phyloP scores from a whole-genome alignment of 2,329 filamentous ascomycete genomes.

The Neoarthrinium moseri region DNA sequence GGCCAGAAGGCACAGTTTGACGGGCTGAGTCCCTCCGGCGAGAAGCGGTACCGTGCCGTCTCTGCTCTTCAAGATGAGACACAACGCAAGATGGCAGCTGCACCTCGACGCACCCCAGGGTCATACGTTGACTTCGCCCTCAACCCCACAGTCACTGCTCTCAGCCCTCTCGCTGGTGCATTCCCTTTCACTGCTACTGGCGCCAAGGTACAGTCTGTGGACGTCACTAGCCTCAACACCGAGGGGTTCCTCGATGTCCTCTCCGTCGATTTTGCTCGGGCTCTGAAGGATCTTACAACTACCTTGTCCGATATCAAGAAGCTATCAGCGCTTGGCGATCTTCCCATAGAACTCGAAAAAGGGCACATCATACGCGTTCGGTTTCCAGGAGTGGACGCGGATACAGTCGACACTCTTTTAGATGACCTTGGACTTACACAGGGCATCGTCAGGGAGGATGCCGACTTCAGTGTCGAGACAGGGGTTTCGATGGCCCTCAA shows the following conservation, averaged over 20 bases:
- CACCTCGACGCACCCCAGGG: slow-evolving; percentile 61
- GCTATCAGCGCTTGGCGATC: slow-evolving; percentile 74
- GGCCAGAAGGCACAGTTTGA: slow-evolving; percentile 88
- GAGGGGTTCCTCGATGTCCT: slow-evolving; percentile 83
- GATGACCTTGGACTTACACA: slow-evolving; percentile 82
- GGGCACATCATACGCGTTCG: slow-evolving; percentile 71
- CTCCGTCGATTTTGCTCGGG: slow-evolving; percentile 82
- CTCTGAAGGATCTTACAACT: slow-evolving; percentile 77
- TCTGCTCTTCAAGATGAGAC: slow-evolving; percentile 72
- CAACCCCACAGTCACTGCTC: slow-evolving; percentile 84
- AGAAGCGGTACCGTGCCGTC: slow-evolving; percentile 78
- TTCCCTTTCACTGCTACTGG: slow-evolving; percentile 46
- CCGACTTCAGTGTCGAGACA: slow-evolving; percentile 64
- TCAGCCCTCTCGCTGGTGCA: slow-evolving; percentile 66
- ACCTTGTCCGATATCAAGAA: slow-evolving; percentile 79
- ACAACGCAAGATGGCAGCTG: slow-evolving; percentile 62
- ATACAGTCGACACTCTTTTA: slow-evolving; percentile 79
- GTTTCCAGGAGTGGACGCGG: slow-evolving; percentile 86
- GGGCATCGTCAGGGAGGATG: slow-evolving; percentile 76
- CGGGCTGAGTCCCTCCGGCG: slow-evolving; percentile 69
- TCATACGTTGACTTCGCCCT: slow-evolving; percentile 87
- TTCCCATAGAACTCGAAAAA: slow-evolving; percentile 74
- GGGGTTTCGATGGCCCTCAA: slow-evolving; percentile 74
- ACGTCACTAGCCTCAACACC: slow-evolving; percentile 68
- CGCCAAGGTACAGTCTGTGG: slow-evolving; percentile 37